Evolutionary conservation across 352 stramenopile genomes (phyloP), one percentile per base, ranked within the genome.

Genomic region (Globisporangium takayamanum): DNA sequence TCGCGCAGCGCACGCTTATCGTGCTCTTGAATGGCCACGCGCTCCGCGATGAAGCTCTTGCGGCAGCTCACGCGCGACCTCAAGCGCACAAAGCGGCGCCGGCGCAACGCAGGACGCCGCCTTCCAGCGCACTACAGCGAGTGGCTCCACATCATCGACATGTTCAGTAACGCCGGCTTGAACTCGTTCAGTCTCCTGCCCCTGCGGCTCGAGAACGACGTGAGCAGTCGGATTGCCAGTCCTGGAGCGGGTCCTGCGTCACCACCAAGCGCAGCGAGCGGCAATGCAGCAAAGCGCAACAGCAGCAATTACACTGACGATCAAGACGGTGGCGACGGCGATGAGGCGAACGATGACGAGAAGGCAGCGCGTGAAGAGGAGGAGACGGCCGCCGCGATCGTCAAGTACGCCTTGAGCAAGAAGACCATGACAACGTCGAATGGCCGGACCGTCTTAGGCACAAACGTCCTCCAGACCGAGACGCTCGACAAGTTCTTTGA

Each of bases 401-500:
- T 83, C 12, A 71, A 70, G 30, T 73, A 74, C 18, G 70, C 69
- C 0, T 22, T 83, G 15, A 70, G 61, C 8, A 83, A 83, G 47
- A 79, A 77, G 18, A 41, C 53, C 3, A 20, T 20, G 10, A 15
- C 44, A 11, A 28, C 64, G 10, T 25, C 44, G 8, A 48, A 54
- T 25, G 52, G 44, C 3, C 30, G 55, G 4, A 39, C 28, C 0
- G 28, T 12, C 2, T 5, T 26, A 11, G 53, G 45, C 2, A 66
- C 56, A 3, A 56, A 55, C 4, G 55, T 60, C 4, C 26, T 71
- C 1, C 73, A 78, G 30, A 70, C 53, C 7, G 72, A 84, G 45
- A 74, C 71, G 39, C 55, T 84, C 6, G 74, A 87, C 67, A 83
- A 80, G 46, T 75, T 84, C n/a, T 84, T 78, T 28, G 74, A 84